These are phyloP conservation scores for Crotalaria pallida DNA, from an alignment of 306 rosid species.

Conservation along the genomic window DNA sequence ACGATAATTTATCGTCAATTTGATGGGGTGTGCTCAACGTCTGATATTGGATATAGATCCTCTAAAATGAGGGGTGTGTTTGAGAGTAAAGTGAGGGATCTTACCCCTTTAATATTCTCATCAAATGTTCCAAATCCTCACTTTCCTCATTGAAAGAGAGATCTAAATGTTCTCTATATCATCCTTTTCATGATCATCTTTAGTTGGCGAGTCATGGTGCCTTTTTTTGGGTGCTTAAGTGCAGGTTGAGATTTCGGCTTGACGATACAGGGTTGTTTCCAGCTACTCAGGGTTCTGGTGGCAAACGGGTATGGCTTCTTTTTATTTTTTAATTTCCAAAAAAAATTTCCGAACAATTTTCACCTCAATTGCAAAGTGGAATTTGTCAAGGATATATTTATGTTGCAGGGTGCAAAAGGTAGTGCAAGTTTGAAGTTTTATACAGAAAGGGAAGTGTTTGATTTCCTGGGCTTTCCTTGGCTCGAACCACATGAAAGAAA, in stretches of 20 bases:
- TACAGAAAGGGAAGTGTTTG: slow-evolving; percentile 75
- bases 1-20: not conserved
- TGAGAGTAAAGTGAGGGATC: too few species aligned
- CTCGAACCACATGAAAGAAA: slow-evolving; percentile 83
- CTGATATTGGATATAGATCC: too few species aligned
- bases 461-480: slow-evolving; percentile 86
- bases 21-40: not conserved
- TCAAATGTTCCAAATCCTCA: too few species aligned
- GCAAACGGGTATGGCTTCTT: slow-evolving; percentile 54
- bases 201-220: too few species aligned
- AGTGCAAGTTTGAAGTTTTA: slow-evolving; percentile 64
- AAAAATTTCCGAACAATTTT: not conserved
- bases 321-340: not conserved
- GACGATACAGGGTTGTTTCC: slow-evolving; percentile 93
- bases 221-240: not conserved
- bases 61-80: too few species aligned
- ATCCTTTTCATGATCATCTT: too few species aligned
- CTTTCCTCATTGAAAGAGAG: too few species aligned
- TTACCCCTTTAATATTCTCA: too few species aligned
- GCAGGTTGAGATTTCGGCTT: slow-evolving; percentile 85
- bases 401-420: slow-evolving; percentile 65
- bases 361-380: not conserved
- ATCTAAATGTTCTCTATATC: too few species aligned
- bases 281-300: slow-evolving; percentile 53
- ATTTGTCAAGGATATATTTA: not conserved